Conservation (phyloP, 768 basidiomycete genomes). For the Tubosaeta sp. region DNA sequence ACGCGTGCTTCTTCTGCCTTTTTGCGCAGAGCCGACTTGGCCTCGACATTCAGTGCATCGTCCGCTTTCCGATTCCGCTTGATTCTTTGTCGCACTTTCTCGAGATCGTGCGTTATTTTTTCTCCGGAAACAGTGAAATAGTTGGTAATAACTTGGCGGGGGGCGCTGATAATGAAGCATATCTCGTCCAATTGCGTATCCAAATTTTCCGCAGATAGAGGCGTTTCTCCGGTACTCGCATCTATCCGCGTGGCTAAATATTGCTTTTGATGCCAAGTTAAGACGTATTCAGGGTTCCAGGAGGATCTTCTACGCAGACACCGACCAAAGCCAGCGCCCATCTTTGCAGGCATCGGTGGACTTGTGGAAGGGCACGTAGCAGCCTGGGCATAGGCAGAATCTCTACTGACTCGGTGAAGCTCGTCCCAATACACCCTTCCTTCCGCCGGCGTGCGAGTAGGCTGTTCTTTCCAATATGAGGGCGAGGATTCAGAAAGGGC, state of each 20-base stretch:
- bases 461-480: neutral
- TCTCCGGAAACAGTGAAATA: conserved; percentile 42
- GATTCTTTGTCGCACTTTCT: conserved; percentile 37
- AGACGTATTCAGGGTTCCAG: neutral
- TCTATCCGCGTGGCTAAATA: neutral
- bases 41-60: conserved; percentile 37
- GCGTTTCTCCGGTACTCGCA: neutral
- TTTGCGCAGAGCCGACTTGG: conserved; percentile 50
- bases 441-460: neutral
- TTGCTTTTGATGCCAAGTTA: neutral
- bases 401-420: neutral
- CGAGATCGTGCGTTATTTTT: conserved; percentile 39
- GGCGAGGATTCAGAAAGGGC: neutral
- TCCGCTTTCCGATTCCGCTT: conserved; percentile 28
- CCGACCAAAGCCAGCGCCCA: neutral
- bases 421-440: neutral
- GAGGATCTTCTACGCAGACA: neutral
- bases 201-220: conserved; percentile 20
- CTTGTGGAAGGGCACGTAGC: neutral
- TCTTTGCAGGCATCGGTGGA: neutral
- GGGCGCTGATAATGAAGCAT: conserved; percentile 42
- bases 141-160: conserved; percentile 41
- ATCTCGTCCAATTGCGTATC: conserved; percentile 42
- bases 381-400: neutral
- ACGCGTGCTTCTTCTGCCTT: conserved; percentile 61